These are phyloP conservation scores for Obba rivulosa DNA, from an alignment of 768 basidiomycete species.

Conservation along the genomic window DNA sequence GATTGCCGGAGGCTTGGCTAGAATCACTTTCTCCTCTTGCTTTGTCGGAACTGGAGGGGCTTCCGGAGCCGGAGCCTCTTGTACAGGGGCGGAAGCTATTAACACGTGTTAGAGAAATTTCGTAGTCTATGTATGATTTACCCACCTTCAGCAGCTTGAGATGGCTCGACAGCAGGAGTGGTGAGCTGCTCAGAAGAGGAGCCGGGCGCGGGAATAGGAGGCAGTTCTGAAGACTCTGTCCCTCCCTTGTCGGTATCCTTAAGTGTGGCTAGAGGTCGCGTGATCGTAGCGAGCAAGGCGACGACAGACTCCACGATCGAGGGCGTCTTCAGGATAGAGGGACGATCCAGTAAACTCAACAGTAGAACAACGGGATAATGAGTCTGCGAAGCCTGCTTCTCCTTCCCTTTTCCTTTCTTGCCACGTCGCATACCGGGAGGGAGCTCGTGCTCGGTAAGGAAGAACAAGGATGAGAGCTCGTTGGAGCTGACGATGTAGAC, in stretches of 20 bases:
- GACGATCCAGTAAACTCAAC: slow-evolving; percentile 82
- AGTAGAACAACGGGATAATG: slow-evolving; percentile 91
- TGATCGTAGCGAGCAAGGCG: slow-evolving; percentile 80
- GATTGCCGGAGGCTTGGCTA: slow-evolving; percentile 77
- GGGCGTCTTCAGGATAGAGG: slow-evolving; percentile 79
- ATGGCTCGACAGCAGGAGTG: background rate
- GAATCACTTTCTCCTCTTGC: slow-evolving; percentile 39
- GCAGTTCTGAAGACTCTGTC: slow-evolving; percentile 4
- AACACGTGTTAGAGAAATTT: background rate
- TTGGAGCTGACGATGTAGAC: slow-evolving; percentile 84
- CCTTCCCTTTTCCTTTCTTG: slow-evolving; percentile 95
- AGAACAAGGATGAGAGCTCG: slow-evolving; percentile 82
- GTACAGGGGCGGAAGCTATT: background rate
- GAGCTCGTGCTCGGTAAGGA: slow-evolving; percentile 93
- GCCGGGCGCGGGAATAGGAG: background rate
- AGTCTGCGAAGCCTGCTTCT: slow-evolving; percentile 73
- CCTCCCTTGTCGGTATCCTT: slow-evolving; percentile 20
- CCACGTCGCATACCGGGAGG: slow-evolving; percentile 68
- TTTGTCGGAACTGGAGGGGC: slow-evolving; percentile 7
- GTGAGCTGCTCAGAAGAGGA: background rate
- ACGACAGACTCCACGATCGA: slow-evolving; percentile 94
- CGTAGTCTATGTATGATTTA: background rate
- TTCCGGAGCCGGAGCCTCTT: slow-evolving; percentile 7
- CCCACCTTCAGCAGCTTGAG: slow-evolving; percentile 5
- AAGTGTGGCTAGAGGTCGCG: slow-evolving; percentile 57